Percentiles rank a stretch among this genome's conserved stretches.
Evolutionary conservation across 257 asterid species (phyloP).

Genomic region (Eucommia ulmoides): DNA sequence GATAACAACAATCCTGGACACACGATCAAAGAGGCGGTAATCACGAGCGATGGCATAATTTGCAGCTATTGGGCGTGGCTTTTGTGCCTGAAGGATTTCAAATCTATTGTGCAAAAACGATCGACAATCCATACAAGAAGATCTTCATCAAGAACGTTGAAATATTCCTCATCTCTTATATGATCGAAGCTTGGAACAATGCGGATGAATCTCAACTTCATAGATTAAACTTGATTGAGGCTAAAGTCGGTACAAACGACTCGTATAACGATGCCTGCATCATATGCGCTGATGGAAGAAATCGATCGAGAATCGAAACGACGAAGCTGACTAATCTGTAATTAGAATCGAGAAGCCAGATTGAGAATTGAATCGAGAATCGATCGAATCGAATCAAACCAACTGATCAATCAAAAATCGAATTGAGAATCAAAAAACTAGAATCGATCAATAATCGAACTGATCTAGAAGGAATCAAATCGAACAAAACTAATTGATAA

Average conservation of each 20-base stretch:
- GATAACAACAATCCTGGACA: conserved; percentile 3
- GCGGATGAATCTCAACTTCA: conserved; percentile 14
- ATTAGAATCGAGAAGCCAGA: too few relatives aligned
- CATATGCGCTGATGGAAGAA: conserved; percentile 50
- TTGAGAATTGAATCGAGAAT: too few relatives aligned
- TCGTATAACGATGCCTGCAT: conserved; percentile 39
- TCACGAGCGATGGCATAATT: conserved; percentile 29
- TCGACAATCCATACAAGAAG: conserved; percentile 17
- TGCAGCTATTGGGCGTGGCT: conserved; percentile 31
- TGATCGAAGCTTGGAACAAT: conserved; percentile 32
- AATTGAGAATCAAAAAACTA: too few relatives aligned
- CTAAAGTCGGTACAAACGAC: conserved; percentile 9
- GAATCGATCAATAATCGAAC: too few relatives aligned
- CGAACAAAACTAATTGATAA: too few relatives aligned
- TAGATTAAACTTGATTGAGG: conserved; percentile 15
- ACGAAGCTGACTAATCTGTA: too few relatives aligned
- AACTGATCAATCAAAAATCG: too few relatives aligned
- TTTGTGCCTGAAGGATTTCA: conserved; percentile 19
- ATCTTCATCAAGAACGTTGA: conserved; percentile 4
- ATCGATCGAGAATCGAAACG: too few relatives aligned
- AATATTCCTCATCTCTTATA: conserved; percentile 16
- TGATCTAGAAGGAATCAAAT: too few relatives aligned
- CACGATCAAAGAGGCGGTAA: conserved; percentile 16
- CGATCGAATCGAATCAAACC: too few relatives aligned
- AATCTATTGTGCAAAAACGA: conserved; percentile 20